Percentiles rank a stretch among this genome's conserved stretches.
Conservation (phyloP, 345 rosid genomes). For the Brassica incana region DNA sequence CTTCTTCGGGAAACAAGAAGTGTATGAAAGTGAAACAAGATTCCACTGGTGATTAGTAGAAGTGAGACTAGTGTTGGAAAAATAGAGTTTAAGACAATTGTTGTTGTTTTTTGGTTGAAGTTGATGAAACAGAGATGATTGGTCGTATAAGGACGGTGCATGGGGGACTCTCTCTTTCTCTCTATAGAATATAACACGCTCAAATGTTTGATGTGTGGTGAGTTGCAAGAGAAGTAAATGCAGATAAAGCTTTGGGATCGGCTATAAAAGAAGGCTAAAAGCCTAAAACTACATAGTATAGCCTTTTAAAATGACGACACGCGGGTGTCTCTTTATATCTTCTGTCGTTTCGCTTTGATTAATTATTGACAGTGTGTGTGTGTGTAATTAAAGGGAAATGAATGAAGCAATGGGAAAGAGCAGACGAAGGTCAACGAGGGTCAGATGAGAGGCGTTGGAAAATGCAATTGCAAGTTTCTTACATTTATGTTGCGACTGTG, state of each 20-base stretch:
- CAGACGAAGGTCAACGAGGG: slow-evolving; percentile 30
- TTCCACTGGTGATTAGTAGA: background rate
- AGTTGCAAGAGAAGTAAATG: slow-evolving; percentile 31
- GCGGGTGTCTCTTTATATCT: background rate
- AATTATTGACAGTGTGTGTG: slow-evolving; percentile 8
- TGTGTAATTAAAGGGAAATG: background rate
- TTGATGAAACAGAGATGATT: slow-evolving; percentile 7
- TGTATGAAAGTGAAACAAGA: background rate
- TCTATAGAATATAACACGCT: background rate
- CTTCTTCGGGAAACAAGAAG: background rate
- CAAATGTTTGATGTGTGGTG: slow-evolving; percentile 13
- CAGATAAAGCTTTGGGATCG: slow-evolving; percentile 17
- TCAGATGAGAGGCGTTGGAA: slow-evolving; percentile 31
- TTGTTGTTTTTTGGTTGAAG: slow-evolving; percentile 8
- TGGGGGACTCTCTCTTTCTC: slow-evolving; percentile 10
- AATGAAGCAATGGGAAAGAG: slow-evolving; percentile 27
- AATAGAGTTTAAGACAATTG: slow-evolving; percentile 28
- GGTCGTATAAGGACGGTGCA: slow-evolving; percentile 36
- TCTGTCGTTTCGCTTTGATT: background rate
- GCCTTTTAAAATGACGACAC: slow-evolving; percentile 18
- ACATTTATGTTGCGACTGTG: slow-evolving; percentile 29
- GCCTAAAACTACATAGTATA: background rate
- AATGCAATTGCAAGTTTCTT: slow-evolving; percentile 10
- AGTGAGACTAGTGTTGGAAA: slow-evolving; percentile 14
- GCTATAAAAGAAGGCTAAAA: slow-evolving; percentile 3